Percentiles rank a stretch among this genome's conserved stretches.
Conservation (phyloP, 129 eudicot genomes). For the Chrysanthemum lavandulifolium region DNA sequence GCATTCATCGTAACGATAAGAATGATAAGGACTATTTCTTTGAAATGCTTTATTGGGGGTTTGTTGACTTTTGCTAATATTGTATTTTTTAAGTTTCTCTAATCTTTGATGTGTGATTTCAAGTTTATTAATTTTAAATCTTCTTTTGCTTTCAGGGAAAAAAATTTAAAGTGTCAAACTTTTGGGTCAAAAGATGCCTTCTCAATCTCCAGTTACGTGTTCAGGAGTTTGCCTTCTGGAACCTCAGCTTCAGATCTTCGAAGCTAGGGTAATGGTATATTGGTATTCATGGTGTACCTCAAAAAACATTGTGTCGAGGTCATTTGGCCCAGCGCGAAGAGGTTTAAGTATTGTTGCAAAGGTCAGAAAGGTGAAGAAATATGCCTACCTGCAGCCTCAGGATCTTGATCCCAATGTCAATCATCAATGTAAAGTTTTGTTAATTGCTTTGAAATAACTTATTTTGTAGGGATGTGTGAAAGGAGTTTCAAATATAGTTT, state of each 20-base stretch:
- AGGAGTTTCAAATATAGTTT: not conserved
- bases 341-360: constrained; percentile 48
- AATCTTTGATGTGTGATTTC: no score
- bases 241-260: constrained; percentile 69
- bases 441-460: not conserved
- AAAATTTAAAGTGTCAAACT: no score
- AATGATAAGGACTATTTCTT: no score
- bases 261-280: constrained; percentile 44
- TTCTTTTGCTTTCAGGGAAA: no score
- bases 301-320: constrained; percentile 52
- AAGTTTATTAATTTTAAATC: no score
- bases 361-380: constrained; percentile 59
- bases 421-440: constrained; percentile 55
- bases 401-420: constrained; percentile 76
- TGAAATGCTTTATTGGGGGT: no score
- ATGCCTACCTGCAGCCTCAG: constrained; percentile 77
- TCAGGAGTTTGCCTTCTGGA: constrained; percentile 47
- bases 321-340: constrained; percentile 43
- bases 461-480: constrained; percentile 1
- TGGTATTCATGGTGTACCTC: constrained; percentile 55
- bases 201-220: constrained; percentile 24
- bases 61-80: no score
- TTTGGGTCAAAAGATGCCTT: no score
- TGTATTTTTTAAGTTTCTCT: no score
- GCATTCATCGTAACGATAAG: no score